These are phyloP conservation scores for Starmerella stellata DNA, from an alignment of 805 yeast species.

Conservation along the genomic window DNA sequence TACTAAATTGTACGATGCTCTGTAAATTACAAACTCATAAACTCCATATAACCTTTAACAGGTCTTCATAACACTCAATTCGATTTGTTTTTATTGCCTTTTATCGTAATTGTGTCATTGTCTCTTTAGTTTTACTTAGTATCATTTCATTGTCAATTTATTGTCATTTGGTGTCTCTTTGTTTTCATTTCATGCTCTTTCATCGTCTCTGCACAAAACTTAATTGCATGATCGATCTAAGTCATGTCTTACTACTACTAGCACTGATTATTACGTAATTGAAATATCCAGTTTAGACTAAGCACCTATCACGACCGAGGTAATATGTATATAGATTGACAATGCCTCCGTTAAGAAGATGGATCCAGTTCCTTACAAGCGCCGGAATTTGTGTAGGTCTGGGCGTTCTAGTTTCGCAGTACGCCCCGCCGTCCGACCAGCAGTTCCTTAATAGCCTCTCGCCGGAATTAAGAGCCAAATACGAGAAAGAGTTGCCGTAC, in stretches of 20 bases:
- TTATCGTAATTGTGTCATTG: neutral
- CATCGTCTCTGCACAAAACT: no score
- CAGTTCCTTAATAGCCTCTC: constrained; percentile 53
- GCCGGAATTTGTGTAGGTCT: constrained; percentile 42
- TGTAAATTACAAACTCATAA: no score
- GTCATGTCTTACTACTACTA: no score
- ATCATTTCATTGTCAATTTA: neutral
- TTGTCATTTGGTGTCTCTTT: neutral
- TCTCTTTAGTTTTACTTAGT: neutral
- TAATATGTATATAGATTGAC: no score
- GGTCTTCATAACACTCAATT: neutral
- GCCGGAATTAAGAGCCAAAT: constrained; percentile 66
- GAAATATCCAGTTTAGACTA: no score
- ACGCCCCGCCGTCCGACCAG: constrained; percentile 73
- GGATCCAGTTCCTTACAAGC: constrained; percentile 27
- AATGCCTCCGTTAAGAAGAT: constrained; percentile 17
- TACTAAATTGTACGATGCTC: constrained; percentile 32
- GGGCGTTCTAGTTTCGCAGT: constrained; percentile 56
- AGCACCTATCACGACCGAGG: no score
- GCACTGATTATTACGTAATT: no score
- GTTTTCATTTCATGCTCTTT: no score
- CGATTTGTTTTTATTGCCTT: neutral
- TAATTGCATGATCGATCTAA: no score
- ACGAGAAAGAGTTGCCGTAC: constrained; percentile 35
- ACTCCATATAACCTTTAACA: no score